Evolutionary conservation across 1,139 yeast genomes (phyloP), one percentile per base, ranked within the genome.

Genomic region (Geotrichum bryndzae): DNA sequence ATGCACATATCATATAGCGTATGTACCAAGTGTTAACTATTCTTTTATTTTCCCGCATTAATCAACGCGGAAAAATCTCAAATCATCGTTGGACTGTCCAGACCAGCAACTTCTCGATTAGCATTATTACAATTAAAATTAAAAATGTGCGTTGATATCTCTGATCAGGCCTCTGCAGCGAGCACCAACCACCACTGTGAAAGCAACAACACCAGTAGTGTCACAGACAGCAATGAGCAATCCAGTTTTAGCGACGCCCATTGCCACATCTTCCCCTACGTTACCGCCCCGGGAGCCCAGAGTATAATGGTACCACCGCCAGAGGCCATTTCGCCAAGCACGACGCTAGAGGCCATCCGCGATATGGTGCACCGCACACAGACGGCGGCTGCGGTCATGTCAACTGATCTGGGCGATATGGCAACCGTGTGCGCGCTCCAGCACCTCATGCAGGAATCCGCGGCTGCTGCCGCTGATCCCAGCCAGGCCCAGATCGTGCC

Each of bases 401-500:
- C 45, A 10, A 35, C 45, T 1, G 45, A 35, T 10, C 4, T 35
- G 3, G 45, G 45, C 45, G 45, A 35, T n/a, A 35, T 35, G 45
- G n/a, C 45, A 10, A 35, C 45, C 5, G 45, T 35, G n/a, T n/a
- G 15, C 15, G 45, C 45, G 15, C 45, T 35, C n/a, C 45, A n/a
- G 45, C 45, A 3, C 10, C 45, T 35, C 7, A 35, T 35, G 45
- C n/a, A 35, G 7, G 10, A 6, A 31, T 6, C 35, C 7, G 10
- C 35, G 35, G 35, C 7, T 31, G 10, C 7, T 31, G 7, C 35
- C 35, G 10, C 35, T 31, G 15, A 11, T n/a, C 1, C 10, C 3
- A 35, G 15, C 45, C 45, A 35, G 15, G 15, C n/a, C 45, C 10
- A n/a, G 45, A 74, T 87, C 0, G 73, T 80, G 0, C 87, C 94